Conservation (phyloP, 768 basidiomycete species). For the Termitomyces sp. region DNA sequence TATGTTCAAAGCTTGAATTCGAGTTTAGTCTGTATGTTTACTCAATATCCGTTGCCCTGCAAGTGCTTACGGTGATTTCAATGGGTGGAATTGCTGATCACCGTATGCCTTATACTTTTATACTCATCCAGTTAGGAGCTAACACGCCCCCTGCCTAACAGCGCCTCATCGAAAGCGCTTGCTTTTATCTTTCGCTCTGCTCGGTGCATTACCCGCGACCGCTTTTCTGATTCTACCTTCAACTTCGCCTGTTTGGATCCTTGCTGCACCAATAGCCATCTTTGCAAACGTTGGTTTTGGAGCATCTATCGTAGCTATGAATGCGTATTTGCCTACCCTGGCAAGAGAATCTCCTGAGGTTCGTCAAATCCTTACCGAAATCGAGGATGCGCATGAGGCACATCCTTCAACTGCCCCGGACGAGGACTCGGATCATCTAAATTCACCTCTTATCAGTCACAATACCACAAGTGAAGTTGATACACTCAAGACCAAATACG, state of each 20-base stretch:
- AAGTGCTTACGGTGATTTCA: conserved; percentile 93
- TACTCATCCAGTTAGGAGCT: background rate
- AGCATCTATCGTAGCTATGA: conserved; percentile 83
- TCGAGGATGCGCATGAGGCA: conserved; percentile 21
- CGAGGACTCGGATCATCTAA: conserved; percentile 22
- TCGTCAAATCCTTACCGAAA: conserved; percentile 31
- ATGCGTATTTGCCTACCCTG: conserved; percentile 79
- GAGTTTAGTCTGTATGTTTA: conserved; percentile 74
- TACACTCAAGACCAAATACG: conserved; percentile 40
- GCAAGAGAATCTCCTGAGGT: conserved; percentile 67
- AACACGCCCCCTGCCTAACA: conserved; percentile 12
- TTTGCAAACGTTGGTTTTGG: conserved; percentile 86
- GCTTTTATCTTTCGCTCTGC: conserved; percentile 67
- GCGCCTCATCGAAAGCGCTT: conserved; percentile 74
- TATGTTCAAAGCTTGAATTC: background rate
- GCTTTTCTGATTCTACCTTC: conserved; percentile 75
- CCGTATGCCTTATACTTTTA: conserved; percentile 44
- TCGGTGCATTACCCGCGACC: conserved; percentile 67
- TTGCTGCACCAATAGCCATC: conserved; percentile 68
- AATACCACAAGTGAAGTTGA: conserved; percentile 13
- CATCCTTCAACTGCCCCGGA: conserved; percentile 11
- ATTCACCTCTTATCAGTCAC: conserved; percentile 36
- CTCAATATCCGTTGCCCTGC: conserved; percentile 83
- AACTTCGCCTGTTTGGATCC: conserved; percentile 62
- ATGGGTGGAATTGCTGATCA: conserved; percentile 91